These are phyloP conservation scores for Tetrahymena borealis DNA, from an alignment of 73 alveolate genomes.

Conservation along the genomic window DNA sequence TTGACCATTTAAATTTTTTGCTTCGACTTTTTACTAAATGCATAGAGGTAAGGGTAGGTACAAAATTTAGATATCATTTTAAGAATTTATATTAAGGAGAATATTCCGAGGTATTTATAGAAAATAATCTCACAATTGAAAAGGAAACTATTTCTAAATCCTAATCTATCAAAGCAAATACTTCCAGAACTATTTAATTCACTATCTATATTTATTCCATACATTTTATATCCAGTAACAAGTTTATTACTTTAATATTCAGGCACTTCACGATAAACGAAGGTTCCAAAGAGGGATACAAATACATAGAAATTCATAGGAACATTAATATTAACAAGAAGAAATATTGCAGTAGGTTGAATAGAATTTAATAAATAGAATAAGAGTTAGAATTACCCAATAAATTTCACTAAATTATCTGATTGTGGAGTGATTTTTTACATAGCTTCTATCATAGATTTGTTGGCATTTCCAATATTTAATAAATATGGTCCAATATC, in stretches of 20 bases:
- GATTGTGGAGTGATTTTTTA: not conserved
- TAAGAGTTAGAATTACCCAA: not conserved
- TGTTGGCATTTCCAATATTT: not conserved
- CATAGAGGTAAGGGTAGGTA: not conserved
- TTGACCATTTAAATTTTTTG: not conserved
- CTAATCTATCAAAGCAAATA: not conserved
- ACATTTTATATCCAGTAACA: not conserved
- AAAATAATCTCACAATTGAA: not conserved
- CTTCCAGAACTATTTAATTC: not conserved
- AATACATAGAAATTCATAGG: not conserved
- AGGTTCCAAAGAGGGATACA: not conserved
- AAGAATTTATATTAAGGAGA: not conserved
- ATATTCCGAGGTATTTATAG: not conserved
- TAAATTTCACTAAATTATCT: not conserved
- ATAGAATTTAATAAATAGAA: not conserved
- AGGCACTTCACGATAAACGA: not conserved
- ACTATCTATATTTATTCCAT: not conserved
- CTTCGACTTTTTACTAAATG: not conserved
- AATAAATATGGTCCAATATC: not conserved
- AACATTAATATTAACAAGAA: not conserved
- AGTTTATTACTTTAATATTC: not conserved
- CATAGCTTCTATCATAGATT: not conserved
- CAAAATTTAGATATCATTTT: not conserved
- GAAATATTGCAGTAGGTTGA: not conserved
- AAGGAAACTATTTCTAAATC: not conserved